Percentiles rank a stretch among this genome's conserved stretches.
Evolutionary conservation across 805 yeast species (phyloP).

Genomic region (Ogataea degrootiae): DNA sequence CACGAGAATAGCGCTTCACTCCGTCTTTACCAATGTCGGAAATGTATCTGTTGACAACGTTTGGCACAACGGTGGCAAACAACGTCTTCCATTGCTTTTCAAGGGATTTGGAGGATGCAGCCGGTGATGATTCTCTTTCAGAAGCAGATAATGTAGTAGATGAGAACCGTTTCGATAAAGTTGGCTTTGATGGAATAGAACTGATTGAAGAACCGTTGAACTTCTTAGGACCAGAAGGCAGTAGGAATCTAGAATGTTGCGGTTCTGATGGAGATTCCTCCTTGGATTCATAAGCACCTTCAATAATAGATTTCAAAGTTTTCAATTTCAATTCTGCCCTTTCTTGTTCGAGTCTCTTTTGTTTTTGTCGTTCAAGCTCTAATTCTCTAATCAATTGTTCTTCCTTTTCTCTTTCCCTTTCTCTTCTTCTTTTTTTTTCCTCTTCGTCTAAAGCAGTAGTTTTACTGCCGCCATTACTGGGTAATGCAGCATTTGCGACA

Average conservation of each 20-base stretch:
- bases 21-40: slow-evolving; percentile 65
- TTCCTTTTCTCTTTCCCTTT: slow-evolving; percentile 28
- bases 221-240: too few relatives aligned
- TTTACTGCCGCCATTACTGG: too few relatives aligned
- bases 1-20: slow-evolving; percentile 73
- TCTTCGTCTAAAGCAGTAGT: slow-evolving; percentile 14
- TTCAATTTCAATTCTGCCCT: slow-evolving; percentile 21
- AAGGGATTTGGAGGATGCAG: background rate
- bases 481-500: background rate
- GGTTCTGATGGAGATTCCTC: too few relatives aligned
- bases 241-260: too few relatives aligned
- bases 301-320: slow-evolving; percentile 26
- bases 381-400: slow-evolving; percentile 24
- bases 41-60: slow-evolving; percentile 63
- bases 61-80: slow-evolving; percentile 78
- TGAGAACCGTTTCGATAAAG: too few relatives aligned
- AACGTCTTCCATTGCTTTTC: slow-evolving; percentile 36
- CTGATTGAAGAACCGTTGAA: too few relatives aligned
- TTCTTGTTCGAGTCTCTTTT: slow-evolving; percentile 23
- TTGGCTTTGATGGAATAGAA: too few relatives aligned
- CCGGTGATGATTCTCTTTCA: background rate
- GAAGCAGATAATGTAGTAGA: too few relatives aligned
- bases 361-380: slow-evolving; percentile 33
- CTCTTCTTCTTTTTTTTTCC: slow-evolving; percentile 21
- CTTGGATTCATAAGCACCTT: slow-evolving; percentile 20